phyloP scores from a whole-genome alignment of 305 asterid species.

The Solanum hybrid region DNA sequence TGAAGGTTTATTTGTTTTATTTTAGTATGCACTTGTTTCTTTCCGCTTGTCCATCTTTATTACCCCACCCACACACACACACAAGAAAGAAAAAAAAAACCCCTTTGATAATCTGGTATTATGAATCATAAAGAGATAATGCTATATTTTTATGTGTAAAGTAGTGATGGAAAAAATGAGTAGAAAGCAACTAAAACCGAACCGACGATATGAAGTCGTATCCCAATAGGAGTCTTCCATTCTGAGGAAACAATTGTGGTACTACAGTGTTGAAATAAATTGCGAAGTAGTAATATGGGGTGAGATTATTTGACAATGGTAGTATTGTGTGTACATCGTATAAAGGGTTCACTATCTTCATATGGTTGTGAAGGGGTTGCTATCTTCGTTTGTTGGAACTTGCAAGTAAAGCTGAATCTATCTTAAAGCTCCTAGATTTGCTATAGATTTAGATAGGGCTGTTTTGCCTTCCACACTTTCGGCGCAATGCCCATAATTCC shows the following conservation, averaged over 20 bases:
- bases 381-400: not conserved
- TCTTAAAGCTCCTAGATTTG: not conserved
- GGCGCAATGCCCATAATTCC: not conserved
- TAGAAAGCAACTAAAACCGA: not conserved
- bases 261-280: not conserved
- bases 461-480: not conserved
- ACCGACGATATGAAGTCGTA: not conserved
- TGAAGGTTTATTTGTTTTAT: not conserved
- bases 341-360: not conserved
- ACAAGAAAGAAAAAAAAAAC: too few relatives aligned
- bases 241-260: not conserved
- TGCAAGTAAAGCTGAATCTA: not conserved
- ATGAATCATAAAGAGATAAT: not conserved
- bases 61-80: not conserved
- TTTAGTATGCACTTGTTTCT: not conserved
- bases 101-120: not conserved
- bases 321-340: not conserved
- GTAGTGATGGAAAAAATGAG: not conserved
- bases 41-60: not conserved
- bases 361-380: not conserved
- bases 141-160: not conserved
- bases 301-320: not conserved
- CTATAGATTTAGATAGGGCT: not conserved
- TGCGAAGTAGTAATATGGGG: not conserved
- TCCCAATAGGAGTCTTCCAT: not conserved